These are phyloP conservation scores for Pseudevernia furfuracea DNA, from an alignment of 495 filamentous ascomycete genomes.

Conservation along the genomic window DNA sequence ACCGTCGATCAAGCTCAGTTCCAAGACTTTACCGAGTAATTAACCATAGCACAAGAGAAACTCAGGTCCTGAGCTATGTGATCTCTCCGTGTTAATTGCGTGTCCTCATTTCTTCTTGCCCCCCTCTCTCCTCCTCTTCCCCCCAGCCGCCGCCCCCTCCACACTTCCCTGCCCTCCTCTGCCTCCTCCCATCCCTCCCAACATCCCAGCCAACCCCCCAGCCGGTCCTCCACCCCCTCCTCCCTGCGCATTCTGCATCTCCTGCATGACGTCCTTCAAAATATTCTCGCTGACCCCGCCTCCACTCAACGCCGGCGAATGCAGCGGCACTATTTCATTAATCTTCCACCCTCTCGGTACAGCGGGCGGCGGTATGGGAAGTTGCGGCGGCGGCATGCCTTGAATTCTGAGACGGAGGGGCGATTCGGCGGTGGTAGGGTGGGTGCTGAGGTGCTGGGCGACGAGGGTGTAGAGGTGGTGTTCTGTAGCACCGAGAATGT, in stretches of 20 bases:
- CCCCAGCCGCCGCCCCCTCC: slow-evolving; percentile 17
- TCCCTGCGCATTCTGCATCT: slow-evolving; percentile 64
- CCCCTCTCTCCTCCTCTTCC: slow-evolving; percentile 25
- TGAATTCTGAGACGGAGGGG: slow-evolving; percentile 59
- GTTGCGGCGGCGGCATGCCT: slow-evolving; percentile 56
- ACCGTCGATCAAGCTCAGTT: background rate
- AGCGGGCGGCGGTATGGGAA: slow-evolving; percentile 60
- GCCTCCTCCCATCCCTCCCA: slow-evolving; percentile 39
- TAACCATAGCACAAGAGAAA: background rate
- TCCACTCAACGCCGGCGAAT: slow-evolving; percentile 80
- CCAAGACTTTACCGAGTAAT: background rate
- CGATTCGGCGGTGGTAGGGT: slow-evolving; percentile 67
- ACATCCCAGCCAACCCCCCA: slow-evolving; percentile 74
- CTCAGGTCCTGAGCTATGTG: slow-evolving; percentile 17
- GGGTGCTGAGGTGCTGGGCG: slow-evolving; percentile 58
- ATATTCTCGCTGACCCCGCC: slow-evolving; percentile 95
- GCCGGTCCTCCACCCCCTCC: slow-evolving; percentile 28
- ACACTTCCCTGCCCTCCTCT: slow-evolving; percentile 15
- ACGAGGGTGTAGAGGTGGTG: slow-evolving; percentile 79
- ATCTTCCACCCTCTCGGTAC: slow-evolving; percentile 93
- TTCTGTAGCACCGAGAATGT: slow-evolving; percentile 36
- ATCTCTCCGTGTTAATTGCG: background rate
- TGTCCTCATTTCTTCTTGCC: slow-evolving; percentile 17
- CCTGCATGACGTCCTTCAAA: slow-evolving; percentile 93
- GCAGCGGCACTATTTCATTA: slow-evolving; percentile 69